Evolutionary conservation across 768 basidiomycete genomes (phyloP), one percentile per base, ranked within the genome.

Genomic region (Macrolepiota albuminosa): DNA sequence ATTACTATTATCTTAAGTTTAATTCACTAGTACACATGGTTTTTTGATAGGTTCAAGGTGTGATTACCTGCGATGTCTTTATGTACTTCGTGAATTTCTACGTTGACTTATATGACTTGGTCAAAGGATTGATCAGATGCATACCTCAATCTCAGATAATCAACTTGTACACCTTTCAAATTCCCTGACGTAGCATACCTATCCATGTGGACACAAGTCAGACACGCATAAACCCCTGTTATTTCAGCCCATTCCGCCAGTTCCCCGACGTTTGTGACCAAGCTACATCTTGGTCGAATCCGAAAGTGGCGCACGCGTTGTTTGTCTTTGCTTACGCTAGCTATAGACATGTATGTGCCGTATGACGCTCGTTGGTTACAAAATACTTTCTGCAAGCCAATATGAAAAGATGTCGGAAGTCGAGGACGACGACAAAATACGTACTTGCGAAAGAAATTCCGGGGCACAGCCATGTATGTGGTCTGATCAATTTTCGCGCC

Each of bases 401-500:
- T 6, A 31, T 40, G 13, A 36, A 4, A 11, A 2, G 18, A n/a
- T n/a, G n/a, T 29, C n/a, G 9, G 11, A 29, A 45, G 29, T 18
- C 43, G 46, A 9, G 37, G 21, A 26, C 18, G 14, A 10, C 6
- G 8, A 40, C 33, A 14, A 11, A 3, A 42, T 39, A 11, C 56
- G 6, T 29, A 48, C 46, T 26, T 11, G 7, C 21, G 34, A 54
- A 40, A 18, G 26, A 48, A 26, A 21, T 6, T 34, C 33, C 40
- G 4, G n/a, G 13, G 14, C 11, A 48, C 57, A 54, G n/a, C 40
- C 47, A 13, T 33, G 33, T 16, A 13, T 33, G 33, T 16, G 16
- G 4, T 4, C 39, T 54, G 29, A 46, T 58, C 63, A 87, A 66
- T 87, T 86, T 73, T 88, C 87, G 61, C 87, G 79, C 87, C 87